These are phyloP conservation scores for Geotrichum reessii DNA, from an alignment of 1,139 yeast genomes.

Conservation along the genomic window DNA sequence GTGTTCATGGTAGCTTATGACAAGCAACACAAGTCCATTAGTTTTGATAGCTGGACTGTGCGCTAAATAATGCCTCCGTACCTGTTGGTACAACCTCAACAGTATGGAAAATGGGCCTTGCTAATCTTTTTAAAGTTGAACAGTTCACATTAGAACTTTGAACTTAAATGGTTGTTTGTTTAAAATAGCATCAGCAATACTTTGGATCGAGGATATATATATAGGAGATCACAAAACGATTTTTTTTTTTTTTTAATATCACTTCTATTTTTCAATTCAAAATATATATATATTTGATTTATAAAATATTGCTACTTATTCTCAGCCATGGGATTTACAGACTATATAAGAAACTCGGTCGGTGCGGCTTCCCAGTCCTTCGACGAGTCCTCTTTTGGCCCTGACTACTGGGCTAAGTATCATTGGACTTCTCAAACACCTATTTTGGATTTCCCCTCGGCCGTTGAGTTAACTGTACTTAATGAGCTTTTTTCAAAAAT, in stretches of 20 bases:
- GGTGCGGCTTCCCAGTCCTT: not conserved
- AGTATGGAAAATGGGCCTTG: not conserved
- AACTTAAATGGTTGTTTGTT: not conserved
- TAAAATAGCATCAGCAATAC: not conserved
- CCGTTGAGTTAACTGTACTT: slow-evolving; percentile 12
- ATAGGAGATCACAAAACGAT: not conserved
- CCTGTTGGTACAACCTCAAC: not conserved
- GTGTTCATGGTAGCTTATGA: not conserved
- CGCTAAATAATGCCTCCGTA: too few relatives aligned
- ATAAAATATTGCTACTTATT: not conserved
- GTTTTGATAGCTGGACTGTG: too few relatives aligned
- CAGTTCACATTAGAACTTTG: not conserved
- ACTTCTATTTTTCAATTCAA: too few relatives aligned
- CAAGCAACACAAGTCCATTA: too few relatives aligned
- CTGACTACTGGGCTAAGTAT: slow-evolving; percentile 5
- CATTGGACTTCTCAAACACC: slow-evolving; percentile 5
- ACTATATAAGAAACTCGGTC: slow-evolving; percentile 1
- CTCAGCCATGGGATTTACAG: slow-evolving; percentile 10
- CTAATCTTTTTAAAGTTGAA: not conserved
- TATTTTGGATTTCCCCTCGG: slow-evolving; percentile 12
- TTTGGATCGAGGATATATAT: not conserved
- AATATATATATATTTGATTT: too few relatives aligned
- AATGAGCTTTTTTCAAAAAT: slow-evolving; percentile 13
- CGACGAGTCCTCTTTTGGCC: not conserved
- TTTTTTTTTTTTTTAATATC: not conserved